Conservation (phyloP, 495 filamentous ascomycete species). For the Ascobolus immersus region DNA sequence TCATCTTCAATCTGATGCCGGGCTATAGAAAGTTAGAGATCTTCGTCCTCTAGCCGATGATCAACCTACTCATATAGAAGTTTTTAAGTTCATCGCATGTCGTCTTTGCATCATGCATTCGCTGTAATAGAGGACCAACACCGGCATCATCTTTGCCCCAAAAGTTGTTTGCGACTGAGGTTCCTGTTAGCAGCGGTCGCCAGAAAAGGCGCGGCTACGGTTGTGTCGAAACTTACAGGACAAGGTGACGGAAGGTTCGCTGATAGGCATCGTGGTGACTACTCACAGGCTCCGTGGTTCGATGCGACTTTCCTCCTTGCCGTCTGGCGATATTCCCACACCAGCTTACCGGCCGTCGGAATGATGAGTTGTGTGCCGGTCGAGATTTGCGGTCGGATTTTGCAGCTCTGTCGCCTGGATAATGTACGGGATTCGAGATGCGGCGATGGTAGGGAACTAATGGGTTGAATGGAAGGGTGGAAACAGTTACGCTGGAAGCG, state of each 20-base stretch:
- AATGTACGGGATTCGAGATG: too few relatives aligned
- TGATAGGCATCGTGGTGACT: constrained; percentile 7
- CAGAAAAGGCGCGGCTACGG: too few relatives aligned
- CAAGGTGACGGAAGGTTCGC: constrained; percentile 23
- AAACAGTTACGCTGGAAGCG: too few relatives aligned
- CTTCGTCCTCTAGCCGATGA: constrained; percentile 1
- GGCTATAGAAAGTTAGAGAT: background rate
- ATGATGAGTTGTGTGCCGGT: too few relatives aligned
- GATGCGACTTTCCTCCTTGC: constrained; percentile 5
- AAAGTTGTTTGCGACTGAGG: constrained; percentile 91
- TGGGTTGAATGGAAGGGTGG: too few relatives aligned
- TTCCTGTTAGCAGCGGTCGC: too few relatives aligned
- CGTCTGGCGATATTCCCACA: constrained; percentile 1
- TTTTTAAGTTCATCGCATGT: constrained; percentile 82
- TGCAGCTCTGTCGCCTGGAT: too few relatives aligned
- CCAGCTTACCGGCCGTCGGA: background rate
- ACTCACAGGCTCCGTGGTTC: constrained; percentile 7
- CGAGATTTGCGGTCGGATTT: too few relatives aligned
- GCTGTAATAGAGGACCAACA: constrained; percentile 71
- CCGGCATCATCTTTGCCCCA: constrained; percentile 99
- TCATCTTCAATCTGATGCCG: constrained; percentile 72
- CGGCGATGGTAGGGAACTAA: too few relatives aligned
- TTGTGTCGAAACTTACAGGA: constrained; percentile 19
- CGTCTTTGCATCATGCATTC: constrained; percentile 85
- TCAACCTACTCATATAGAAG: constrained; percentile 56